Percentiles rank a stretch among this genome's conserved stretches.
Evolutionary conservation across 2,329 filamentous ascomycete genomes (phyloP).

Genomic region (Aspergillus awamori): DNA sequence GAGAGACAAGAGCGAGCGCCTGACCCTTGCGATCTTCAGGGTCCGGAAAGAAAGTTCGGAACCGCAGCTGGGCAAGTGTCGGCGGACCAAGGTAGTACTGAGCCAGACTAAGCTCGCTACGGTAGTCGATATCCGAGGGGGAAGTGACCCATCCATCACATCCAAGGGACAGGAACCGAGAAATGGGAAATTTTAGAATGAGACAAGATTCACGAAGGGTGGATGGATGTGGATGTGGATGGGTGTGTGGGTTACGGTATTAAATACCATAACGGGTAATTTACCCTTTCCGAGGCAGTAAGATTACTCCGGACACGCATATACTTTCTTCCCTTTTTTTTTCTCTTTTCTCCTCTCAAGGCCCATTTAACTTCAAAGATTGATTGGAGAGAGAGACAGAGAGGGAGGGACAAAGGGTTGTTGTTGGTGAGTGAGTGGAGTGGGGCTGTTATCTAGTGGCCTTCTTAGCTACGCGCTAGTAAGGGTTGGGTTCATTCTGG

Average conservation of each 20-base stretch:
- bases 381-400: not conserved
- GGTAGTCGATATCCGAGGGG: constrained; percentile 4
- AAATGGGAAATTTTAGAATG: not conserved
- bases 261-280: not conserved
- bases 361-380: no score
- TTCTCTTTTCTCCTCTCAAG: not conserved
- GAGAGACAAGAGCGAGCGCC: no score
- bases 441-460: not conserved
- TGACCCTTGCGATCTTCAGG: constrained; percentile 8
- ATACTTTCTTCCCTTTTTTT: not conserved
- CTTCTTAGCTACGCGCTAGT: constrained; percentile 2
- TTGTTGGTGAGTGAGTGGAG: not conserved
- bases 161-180: not conserved
- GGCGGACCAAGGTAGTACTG: not conserved
- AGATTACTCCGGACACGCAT: not conserved
- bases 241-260: not conserved
- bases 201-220: no score
- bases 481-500: not conserved
- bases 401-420: not conserved
- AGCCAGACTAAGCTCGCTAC: not conserved
- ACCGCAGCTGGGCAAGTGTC: not conserved
- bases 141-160: not conserved
- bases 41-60: constrained; percentile 12
- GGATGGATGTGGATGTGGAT: no score
- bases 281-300: not conserved